Evolutionary conservation across 768 basidiomycete genomes (phyloP), one percentile per base, ranked within the genome.

Genomic region (Agrocybe chaxingu): DNA sequence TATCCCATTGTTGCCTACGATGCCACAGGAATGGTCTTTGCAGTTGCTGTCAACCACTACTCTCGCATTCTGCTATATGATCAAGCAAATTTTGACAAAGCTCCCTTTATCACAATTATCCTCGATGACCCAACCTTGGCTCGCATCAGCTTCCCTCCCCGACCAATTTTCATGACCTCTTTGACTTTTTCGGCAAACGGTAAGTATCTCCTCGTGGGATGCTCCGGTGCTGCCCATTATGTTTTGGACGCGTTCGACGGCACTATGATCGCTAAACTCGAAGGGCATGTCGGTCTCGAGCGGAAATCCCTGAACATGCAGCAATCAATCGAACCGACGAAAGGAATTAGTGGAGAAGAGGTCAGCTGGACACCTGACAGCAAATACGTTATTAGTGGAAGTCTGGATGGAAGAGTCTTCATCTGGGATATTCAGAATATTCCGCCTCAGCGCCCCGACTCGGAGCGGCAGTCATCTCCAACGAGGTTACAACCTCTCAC

Each of bases 331-430:
- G 78, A 85, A 65, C 82, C 91, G 46, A 63, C 74, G 11, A 85
- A 86, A 56, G 94, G 93, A 1, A 82, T 80, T 49, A 95, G 92
- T 52, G 92, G 95, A 9, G 93, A 98, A 64, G 97, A 98, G 70
- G 87, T 95, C 3, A 80, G 80, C 8, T 98, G 92, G 92, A 94
- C 91, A 2, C 90, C 92, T 0, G 96, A 99, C 66, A 93, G 92
- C 67, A 90, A 90, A 66, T 99, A 80, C 60, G 77, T 98, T 38
- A 66, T 97, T 4, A 79, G 89, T 16, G 97, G 97, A 47, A 87
- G 85, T 62, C 75, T 89, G 30, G 85, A 95, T 62, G 97, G 97
- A 40, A 83, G 80, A 58, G 72, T 98, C n/a, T 66, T 78, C 42
- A 70, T 96, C 13, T 99, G 95, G 95, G 94, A 98, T 59, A 72